Evolutionary conservation across 148 eudicot species (phyloP).

Genomic region (Nyssa sinensis): DNA sequence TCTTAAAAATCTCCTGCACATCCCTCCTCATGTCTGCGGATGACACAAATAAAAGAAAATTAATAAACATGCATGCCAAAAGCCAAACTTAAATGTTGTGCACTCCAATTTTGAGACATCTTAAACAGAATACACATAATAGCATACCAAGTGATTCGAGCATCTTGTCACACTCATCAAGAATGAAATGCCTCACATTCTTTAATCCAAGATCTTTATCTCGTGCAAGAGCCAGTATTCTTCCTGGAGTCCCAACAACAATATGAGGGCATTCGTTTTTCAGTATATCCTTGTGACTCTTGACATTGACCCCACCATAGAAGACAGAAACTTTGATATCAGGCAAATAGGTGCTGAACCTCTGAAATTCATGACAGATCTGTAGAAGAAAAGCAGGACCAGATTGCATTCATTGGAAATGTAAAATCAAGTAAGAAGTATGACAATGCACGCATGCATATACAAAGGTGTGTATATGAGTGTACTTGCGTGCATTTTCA

Average conservation of each 20-base stretch:
- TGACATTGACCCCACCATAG: constrained; percentile 62
- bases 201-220: constrained; percentile 51
- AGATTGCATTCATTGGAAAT: not conserved
- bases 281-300: constrained; percentile 50
- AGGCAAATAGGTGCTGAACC: constrained; percentile 56
- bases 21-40: constrained; percentile 43
- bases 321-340: constrained; percentile 59
- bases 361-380: constrained; percentile 60
- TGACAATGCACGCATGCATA: not conserved
- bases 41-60: not conserved
- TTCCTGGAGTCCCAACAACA: constrained; percentile 68
- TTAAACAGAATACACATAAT: not conserved
- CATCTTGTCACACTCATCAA: constrained; percentile 66
- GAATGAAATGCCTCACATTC: constrained; percentile 65
- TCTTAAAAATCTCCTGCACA: constrained; percentile 44
- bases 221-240: constrained; percentile 50
- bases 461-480: too few relatives aligned
- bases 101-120: not conserved
- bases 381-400: constrained; percentile 19
- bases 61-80: not conserved
- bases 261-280: constrained; percentile 65
- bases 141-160: constrained; percentile 57
- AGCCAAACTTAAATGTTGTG: not conserved
- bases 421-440: not conserved
- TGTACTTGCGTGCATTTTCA: too few relatives aligned